Percentiles rank a stretch among this genome's conserved stretches.
These are phyloP conservation scores for Pinus albicaulis DNA, from an alignment of 75 land plant species.

Conservation along the genomic window DNA sequence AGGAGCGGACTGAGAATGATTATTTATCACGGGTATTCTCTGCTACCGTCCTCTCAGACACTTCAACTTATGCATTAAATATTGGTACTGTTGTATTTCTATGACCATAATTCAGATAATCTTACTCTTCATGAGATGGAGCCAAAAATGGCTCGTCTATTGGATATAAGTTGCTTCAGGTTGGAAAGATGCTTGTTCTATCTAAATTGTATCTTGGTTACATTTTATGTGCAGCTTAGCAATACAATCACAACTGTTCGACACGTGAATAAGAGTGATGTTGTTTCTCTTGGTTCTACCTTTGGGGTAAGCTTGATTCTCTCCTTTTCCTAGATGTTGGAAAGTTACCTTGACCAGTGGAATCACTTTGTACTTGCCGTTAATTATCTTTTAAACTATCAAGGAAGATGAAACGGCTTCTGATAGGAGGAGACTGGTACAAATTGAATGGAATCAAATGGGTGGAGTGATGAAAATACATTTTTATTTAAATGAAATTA, in stretches of 20 bases:
- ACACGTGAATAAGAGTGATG: constrained; percentile 94
- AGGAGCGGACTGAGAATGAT: constrained; percentile 86
- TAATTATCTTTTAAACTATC: too few relatives aligned
- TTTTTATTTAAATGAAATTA: background rate
- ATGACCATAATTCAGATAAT: too few relatives aligned
- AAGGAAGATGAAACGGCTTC: background rate
- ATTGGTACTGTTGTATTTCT: background rate
- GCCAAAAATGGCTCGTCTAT: background rate
- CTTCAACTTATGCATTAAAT: background rate
- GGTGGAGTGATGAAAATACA: background rate
- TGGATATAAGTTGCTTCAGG: background rate
- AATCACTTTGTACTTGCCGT: background rate
- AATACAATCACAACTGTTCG: constrained; percentile 79
- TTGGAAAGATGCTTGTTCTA: background rate
- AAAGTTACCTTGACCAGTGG: background rate
- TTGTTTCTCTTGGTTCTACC: constrained; percentile 84
- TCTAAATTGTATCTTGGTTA: background rate
- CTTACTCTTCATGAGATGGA: too few relatives aligned
- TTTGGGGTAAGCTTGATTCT: constrained; percentile 73
- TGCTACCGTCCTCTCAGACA: background rate
- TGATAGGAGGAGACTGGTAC: background rate
- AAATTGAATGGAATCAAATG: background rate
- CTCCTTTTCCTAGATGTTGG: background rate
- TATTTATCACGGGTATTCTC: constrained; percentile 83
- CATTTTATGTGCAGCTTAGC: constrained; percentile 51